These are phyloP conservation scores for Aspergillus ibericus DNA, from an alignment of 2,329 filamentous ascomycete species.

Conservation along the genomic window DNA sequence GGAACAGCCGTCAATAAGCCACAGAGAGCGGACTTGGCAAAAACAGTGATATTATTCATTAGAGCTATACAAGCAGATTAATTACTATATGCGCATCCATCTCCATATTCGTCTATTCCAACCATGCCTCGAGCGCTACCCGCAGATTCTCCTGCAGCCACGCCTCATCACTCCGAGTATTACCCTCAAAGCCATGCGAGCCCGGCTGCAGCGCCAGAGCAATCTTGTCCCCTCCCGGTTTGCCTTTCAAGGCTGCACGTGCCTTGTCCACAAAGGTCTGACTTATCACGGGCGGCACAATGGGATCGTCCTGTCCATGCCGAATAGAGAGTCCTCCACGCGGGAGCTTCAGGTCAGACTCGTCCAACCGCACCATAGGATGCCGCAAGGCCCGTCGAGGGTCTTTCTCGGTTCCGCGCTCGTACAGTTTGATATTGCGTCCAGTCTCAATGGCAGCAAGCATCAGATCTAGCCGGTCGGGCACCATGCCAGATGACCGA, in stretches of 20 bases:
- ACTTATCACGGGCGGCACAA: slow-evolving; percentile 30
- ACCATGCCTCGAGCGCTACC: slow-evolving; percentile 28
- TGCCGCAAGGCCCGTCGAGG: slow-evolving; percentile 19
- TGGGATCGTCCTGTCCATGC: slow-evolving; percentile 35
- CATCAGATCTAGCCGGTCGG: slow-evolving; percentile 18
- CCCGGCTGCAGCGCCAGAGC: slow-evolving; percentile 30
- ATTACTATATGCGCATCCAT: background rate
- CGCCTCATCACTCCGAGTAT: slow-evolving; percentile 20
- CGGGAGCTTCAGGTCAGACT: slow-evolving; percentile 24
- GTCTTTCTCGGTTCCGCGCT: slow-evolving; percentile 16
- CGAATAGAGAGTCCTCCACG: slow-evolving; percentile 34
- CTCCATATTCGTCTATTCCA: slow-evolving; percentile 12
- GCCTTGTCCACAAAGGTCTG: slow-evolving; percentile 30
- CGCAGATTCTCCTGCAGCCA: slow-evolving; percentile 33
- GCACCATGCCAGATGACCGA: slow-evolving; percentile 14
- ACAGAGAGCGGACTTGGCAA: too few relatives aligned
- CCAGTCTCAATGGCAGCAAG: slow-evolving; percentile 21
- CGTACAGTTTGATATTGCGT: slow-evolving; percentile 18
- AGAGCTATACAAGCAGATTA: too few relatives aligned
- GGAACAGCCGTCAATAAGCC: too few relatives aligned
- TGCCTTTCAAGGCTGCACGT: slow-evolving; percentile 23
- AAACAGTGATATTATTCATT: too few relatives aligned
- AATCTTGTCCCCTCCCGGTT: slow-evolving; percentile 24
- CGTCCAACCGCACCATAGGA: slow-evolving; percentile 33
- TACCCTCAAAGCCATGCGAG: slow-evolving; percentile 40